phyloP scores from a whole-genome alignment of 352 stramenopile genomes.

The Saprolegnia diclina region DNA sequence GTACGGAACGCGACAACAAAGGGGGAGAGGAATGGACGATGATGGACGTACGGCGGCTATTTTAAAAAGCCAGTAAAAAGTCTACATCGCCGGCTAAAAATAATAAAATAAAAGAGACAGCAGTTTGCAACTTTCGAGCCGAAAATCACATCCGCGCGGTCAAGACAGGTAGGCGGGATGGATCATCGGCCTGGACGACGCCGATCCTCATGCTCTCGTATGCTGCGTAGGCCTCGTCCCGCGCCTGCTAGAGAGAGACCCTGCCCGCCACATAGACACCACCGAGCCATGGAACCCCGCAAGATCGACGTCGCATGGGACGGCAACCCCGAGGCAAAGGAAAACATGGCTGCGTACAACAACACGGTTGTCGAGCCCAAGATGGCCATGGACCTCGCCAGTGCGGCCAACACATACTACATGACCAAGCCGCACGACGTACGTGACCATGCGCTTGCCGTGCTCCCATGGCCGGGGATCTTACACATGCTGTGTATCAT shows the following conservation, averaged over 20 bases:
- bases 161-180: slow-evolving; percentile 13
- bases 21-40: slow-evolving; percentile 12
- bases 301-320: slow-evolving; percentile 19
- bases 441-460: background rate
- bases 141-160: slow-evolving; percentile 10
- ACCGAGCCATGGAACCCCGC: background rate
- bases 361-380: background rate
- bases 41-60: background rate
- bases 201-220: no score
- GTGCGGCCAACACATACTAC: background rate
- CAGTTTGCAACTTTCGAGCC: slow-evolving; percentile 28
- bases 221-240: no score
- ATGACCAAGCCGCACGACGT: background rate
- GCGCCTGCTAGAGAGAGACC: no score
- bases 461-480: background rate
- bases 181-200: background rate
- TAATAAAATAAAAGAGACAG: slow-evolving; percentile 30
- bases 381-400: background rate
- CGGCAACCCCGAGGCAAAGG: slow-evolving; percentile 6
- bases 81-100: slow-evolving; percentile 26
- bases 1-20: background rate
- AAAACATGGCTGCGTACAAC: slow-evolving; percentile 5
- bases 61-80: slow-evolving; percentile 30
- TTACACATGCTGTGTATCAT: slow-evolving; percentile 29
- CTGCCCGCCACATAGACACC: no score